Evolutionary conservation across 768 basidiomycete species (phyloP).

Genomic region (Neoboletus subvelutipes): DNA sequence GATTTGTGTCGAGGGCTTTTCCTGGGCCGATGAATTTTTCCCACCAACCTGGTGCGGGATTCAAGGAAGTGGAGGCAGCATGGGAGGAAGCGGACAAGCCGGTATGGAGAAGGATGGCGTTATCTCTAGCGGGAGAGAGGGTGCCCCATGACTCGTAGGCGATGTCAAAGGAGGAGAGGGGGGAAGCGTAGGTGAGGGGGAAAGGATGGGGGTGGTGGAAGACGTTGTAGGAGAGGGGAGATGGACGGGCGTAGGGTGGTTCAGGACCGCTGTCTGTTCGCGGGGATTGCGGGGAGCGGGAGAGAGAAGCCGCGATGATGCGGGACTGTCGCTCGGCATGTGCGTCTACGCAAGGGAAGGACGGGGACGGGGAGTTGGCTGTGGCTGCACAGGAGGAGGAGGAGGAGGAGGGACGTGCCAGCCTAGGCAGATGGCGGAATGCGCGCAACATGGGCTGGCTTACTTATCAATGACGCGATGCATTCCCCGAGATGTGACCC

Average conservation of each 20-base stretch:
- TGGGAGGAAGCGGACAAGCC: conserved; percentile 96
- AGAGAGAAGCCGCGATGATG: conserved; percentile 31
- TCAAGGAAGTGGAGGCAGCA: conserved; percentile 76
- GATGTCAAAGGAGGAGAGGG: conserved; percentile 72
- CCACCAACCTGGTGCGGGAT: conserved; percentile 94
- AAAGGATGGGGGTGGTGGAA: conserved; percentile 65
- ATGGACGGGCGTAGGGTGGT: conserved; percentile 79
- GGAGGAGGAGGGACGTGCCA: conserved; percentile 3
- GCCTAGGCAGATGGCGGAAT: not conserved
- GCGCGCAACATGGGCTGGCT: conserved; percentile 2
- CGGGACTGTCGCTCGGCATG: conserved; percentile 70
- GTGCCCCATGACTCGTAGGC: conserved; percentile 99
- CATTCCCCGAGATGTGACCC: not conserved
- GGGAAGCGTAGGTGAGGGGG: conserved; percentile 59
- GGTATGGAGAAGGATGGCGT: conserved; percentile 93
- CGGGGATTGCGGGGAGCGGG: conserved; percentile 16
- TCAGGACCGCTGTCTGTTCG: conserved; percentile 64
- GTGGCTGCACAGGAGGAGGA: not conserved
- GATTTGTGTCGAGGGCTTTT: conserved; percentile 88
- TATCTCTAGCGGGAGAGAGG: conserved; percentile 72
- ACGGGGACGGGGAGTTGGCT: conserved; percentile 19
- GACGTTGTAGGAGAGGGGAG: conserved; percentile 66
- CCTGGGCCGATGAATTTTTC: conserved; percentile 97
- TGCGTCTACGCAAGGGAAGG: conserved; percentile 81
- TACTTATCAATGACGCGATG: too few relatives aligned